Evolutionary conservation across 2,329 filamentous ascomycete genomes (phyloP), one percentile per base, ranked within the genome.

Genomic region (Emericellopsis cladophorae): DNA sequence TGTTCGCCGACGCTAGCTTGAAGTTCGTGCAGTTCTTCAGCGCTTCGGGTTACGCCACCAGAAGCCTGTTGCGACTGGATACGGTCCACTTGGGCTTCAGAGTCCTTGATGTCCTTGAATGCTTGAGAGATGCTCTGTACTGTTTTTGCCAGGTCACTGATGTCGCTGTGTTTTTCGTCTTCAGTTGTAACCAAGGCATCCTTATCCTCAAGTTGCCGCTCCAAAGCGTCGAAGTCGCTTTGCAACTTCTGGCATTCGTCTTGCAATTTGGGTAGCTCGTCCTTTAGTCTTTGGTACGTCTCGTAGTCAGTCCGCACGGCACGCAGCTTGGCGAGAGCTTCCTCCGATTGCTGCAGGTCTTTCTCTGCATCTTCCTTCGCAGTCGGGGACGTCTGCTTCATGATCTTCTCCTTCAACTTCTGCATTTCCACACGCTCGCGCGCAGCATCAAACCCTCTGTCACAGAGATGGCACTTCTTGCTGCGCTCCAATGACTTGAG

Each of bases 11-110:
- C 70, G 15, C 66, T 62, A 37, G 77, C 76, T 45, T 88, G 76
- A 37, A 88, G 76, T 40, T 84, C 79, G 50, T 92, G 84, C 40
- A 96, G 88, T 48, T 92, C 84, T 41, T 94, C 84, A 7, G 87
- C 72, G 24, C 84, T 84, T 46, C 85, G 77, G 12, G 76, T 73
- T 9, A 70, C 59, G 22, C 72, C 68, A 12, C 79, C 72, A 44
- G 80, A 75, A 52, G 82, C 78, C 54, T 95, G 84, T 49, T 88
- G 87, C 8, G 79, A 78, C 43, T 76, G 70, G 39, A 95, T 74
- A 41, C 84, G 78, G 42, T 81, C 70, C 39, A 95, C 81, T 56
- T 95, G 83, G 32, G 64, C 63, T 51, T 84, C 76, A 5, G 85
- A 78, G 31, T 80, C 79, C 37, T 68, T 67, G 44, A 90, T 83